Conservation (phyloP, 768 basidiomycete genomes). For the Boletus barrowsii region DNA sequence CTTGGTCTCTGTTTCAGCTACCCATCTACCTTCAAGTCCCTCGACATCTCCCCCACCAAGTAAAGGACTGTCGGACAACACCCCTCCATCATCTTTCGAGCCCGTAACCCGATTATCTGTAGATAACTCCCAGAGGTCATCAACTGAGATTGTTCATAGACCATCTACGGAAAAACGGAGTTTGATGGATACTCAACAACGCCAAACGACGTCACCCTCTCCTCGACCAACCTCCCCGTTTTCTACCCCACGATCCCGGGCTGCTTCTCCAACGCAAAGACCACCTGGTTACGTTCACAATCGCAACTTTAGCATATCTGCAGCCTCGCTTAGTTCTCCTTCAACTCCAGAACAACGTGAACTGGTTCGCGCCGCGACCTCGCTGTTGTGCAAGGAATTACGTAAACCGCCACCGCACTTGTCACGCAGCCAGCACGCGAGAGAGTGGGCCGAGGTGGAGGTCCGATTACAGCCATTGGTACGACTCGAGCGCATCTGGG, state of each 20-base stretch:
- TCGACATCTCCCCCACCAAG: constrained; percentile 29
- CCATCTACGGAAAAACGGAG: constrained; percentile 26
- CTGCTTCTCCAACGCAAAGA: constrained; percentile 46
- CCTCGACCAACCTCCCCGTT: constrained; percentile 43
- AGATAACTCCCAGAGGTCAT: constrained; percentile 35
- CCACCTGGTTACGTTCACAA: constrained; percentile 45
- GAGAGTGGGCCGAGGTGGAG: constrained; percentile 78
- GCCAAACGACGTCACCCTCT: constrained; percentile 26
- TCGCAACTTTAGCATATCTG: constrained; percentile 57
- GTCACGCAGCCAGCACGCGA: constrained; percentile 46
- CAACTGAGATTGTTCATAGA: constrained; percentile 37
- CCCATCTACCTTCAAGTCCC: constrained; percentile 44
- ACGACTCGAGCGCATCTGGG: constrained; percentile 76
- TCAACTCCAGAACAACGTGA: constrained; percentile 63
- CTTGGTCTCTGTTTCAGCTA: constrained; percentile 47
- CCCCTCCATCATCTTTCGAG: constrained; percentile 16
- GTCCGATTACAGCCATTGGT: constrained; percentile 55
- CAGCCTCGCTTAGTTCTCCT: constrained; percentile 47
- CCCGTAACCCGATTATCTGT: constrained; percentile 20
- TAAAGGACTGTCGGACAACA: constrained; percentile 27
- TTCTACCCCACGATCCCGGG: constrained; percentile 42
- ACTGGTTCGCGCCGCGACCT: constrained; percentile 61
- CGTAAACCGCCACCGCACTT: constrained; percentile 57
- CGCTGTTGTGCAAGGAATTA: constrained; percentile 65
- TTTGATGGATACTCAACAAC: constrained; percentile 26